phyloP scores from a whole-genome alignment of 2,329 filamentous ascomycete species.

The Colletotrichum phormii region DNA sequence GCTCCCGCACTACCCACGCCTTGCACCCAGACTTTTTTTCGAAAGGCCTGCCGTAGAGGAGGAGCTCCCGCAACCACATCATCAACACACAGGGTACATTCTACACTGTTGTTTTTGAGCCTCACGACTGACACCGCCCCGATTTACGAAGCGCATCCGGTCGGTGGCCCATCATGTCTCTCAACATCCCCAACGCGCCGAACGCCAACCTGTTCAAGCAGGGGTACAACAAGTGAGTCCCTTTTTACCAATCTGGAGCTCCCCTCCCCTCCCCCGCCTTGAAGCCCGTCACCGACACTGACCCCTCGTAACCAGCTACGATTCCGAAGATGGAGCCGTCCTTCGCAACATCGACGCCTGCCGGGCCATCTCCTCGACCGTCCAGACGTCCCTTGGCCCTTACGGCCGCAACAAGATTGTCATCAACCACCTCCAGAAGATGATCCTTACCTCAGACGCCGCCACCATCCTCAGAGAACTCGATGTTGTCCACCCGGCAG shows the following conservation, averaged over 20 bases:
- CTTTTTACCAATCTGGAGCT: conserved; percentile 37
- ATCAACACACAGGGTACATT: conserved; percentile 28
- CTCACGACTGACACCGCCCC: conserved; percentile 17
- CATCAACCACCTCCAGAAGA: conserved; percentile 99
- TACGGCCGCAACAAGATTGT: conserved; percentile 99
- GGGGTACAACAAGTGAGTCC: conserved; percentile 91
- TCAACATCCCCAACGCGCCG: conserved; percentile 94
- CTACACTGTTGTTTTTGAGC: conserved; percentile 26
- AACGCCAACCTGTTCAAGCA: conserved; percentile 95
- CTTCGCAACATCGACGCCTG: conserved; percentile 99
- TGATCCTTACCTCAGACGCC: conserved; percentile 98
- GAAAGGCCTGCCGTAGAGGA: conserved; percentile 23
- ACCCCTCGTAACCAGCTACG: conserved; percentile 75
- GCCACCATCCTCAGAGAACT: conserved; percentile 97
- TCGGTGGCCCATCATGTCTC: conserved; percentile 75
- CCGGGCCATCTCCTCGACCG: conserved; percentile 92
- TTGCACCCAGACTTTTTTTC: conserved; percentile 39
- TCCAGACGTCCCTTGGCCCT: conserved; percentile 95
- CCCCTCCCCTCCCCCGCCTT: conserved; percentile 32
- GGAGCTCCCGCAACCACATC: conserved; percentile 35
- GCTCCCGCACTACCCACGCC: conserved; percentile 21
- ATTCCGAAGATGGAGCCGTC: conserved; percentile 98
- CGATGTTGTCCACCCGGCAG: conserved; percentile 97
- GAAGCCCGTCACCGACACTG: conserved; percentile 47
- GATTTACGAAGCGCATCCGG: conserved; percentile 22